Percentiles rank a stretch among this genome's conserved stretches.
Conservation (phyloP, 139 green algal genomes). For the Tetraselmis chui region DNA sequence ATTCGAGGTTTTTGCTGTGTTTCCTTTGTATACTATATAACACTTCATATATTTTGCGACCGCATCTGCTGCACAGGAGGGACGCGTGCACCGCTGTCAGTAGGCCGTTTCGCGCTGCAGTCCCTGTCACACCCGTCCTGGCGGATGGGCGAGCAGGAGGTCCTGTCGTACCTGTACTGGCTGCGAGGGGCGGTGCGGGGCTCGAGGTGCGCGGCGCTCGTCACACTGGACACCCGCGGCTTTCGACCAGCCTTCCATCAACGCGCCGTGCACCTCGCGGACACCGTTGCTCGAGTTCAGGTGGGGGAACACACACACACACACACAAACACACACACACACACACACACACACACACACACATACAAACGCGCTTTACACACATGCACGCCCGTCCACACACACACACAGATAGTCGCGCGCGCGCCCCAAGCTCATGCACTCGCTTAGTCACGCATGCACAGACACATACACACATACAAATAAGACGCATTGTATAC, state of each 20-base stretch:
- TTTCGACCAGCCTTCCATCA: background rate
- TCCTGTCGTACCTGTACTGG: background rate
- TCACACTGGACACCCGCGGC: background rate
- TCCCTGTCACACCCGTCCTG: background rate
- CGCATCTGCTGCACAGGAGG: background rate
- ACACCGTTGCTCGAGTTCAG: background rate
- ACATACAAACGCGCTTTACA: too few relatives aligned
- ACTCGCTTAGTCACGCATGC: too few relatives aligned
- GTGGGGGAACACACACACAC: too few relatives aligned
- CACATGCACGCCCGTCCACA: too few relatives aligned
- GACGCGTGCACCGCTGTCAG: background rate
- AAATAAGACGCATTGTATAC: too few relatives aligned
- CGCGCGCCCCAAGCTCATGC: too few relatives aligned
- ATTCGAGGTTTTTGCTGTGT: too few relatives aligned
- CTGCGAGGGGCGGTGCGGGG: background rate
- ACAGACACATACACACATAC: too few relatives aligned
- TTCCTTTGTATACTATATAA: too few relatives aligned
- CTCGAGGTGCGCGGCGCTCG: background rate
- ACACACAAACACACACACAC: too few relatives aligned
- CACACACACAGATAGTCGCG: too few relatives aligned
- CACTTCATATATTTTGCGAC: too few relatives aligned
- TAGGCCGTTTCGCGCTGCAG: background rate
- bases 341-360: background rate
- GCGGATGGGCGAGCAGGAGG: background rate
- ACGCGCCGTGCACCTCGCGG: background rate